These are phyloP conservation scores for Coemansia sp. DNA, from an alignment of 192 early-diverging fungal genomes.

Conservation along the genomic window DNA sequence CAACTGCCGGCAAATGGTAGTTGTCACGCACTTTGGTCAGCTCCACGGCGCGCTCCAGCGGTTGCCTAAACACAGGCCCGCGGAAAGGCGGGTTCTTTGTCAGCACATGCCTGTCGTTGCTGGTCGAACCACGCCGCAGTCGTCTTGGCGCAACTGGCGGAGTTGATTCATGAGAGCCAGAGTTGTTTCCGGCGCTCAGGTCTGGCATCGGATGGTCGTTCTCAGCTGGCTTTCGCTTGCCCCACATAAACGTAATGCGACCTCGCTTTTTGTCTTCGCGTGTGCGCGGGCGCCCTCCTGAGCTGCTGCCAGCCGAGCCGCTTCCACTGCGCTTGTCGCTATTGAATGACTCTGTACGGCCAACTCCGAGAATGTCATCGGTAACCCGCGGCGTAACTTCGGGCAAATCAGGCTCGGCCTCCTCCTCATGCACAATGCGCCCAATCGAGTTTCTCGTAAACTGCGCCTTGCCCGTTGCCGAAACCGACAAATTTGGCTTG, in stretches of 20 bases:
- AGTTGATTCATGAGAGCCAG: constrained; percentile 10
- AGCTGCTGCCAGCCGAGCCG: constrained; percentile 2
- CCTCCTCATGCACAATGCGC: constrained; percentile 55
- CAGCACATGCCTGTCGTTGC: constrained; percentile 21
- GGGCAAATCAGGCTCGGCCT: constrained; percentile 38
- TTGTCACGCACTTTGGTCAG: constrained; percentile 70
- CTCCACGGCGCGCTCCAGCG: constrained; percentile 77
- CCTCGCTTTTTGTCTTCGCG: constrained; percentile 58
- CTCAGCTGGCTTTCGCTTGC: constrained; percentile 44
- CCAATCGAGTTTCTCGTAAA: constrained; percentile 52
- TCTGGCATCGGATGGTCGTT: constrained; percentile 32
- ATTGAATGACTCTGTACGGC: constrained; percentile 23
- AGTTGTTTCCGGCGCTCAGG: constrained; percentile 7
- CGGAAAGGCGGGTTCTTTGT: constrained; percentile 16
- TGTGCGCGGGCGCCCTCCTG: constrained; percentile 19
- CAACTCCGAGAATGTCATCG: constrained; percentile 53
- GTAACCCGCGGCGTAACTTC: constrained; percentile 48
- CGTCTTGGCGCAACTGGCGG: constrained; percentile 29
- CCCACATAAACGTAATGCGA: constrained; percentile 58
- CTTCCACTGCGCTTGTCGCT: neutral
- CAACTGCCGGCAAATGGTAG: constrained; percentile 83
- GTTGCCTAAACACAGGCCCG: constrained; percentile 77
- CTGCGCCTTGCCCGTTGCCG: constrained; percentile 24
- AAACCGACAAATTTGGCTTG: neutral
- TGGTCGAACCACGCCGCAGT: constrained; percentile 49